These are phyloP conservation scores for Puccinia brachypodii DNA, from an alignment of 1,284 basidiomycete genomes.

Conservation along the genomic window DNA sequence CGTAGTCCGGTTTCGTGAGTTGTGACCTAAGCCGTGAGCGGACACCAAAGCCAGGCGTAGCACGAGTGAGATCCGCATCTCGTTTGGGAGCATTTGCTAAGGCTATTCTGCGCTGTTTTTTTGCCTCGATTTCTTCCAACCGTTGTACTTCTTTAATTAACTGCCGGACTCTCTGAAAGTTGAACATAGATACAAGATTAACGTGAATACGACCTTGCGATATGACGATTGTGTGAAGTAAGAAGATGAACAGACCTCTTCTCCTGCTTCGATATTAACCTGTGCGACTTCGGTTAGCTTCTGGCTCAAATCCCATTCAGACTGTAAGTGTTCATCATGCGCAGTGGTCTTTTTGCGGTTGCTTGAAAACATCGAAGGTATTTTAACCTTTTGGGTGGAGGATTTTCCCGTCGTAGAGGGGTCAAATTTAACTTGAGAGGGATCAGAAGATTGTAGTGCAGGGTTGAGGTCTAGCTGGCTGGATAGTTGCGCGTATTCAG, in stretches of 20 bases:
- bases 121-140: constrained; percentile 23
- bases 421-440: background rate
- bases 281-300: constrained; percentile 25
- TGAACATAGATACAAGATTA: background rate
- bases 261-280: constrained; percentile 38
- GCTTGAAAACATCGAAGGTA: constrained; percentile 33
- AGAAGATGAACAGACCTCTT: constrained; percentile 12
- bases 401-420: background rate
- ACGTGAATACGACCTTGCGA: background rate
- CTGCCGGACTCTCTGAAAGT: constrained; percentile 23
- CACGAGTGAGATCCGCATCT: constrained; percentile 9
- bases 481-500: constrained; percentile 14
- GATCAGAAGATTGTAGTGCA: background rate
- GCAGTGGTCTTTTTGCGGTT: background rate
- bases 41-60: constrained; percentile 28
- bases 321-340: constrained; percentile 18
- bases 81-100: constrained; percentile 25
- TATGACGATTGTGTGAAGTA: background rate
- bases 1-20: constrained; percentile 35
- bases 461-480: constrained; percentile 18
- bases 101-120: constrained; percentile 21
- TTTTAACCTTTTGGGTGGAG: constrained; percentile 12
- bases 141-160: constrained; percentile 16
- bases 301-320: constrained; percentile 35
- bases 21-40: constrained; percentile 39